phyloP scores from a whole-genome alignment of 805 yeast genomes.

The Cyberlindnera xishuangbannaensis region DNA sequence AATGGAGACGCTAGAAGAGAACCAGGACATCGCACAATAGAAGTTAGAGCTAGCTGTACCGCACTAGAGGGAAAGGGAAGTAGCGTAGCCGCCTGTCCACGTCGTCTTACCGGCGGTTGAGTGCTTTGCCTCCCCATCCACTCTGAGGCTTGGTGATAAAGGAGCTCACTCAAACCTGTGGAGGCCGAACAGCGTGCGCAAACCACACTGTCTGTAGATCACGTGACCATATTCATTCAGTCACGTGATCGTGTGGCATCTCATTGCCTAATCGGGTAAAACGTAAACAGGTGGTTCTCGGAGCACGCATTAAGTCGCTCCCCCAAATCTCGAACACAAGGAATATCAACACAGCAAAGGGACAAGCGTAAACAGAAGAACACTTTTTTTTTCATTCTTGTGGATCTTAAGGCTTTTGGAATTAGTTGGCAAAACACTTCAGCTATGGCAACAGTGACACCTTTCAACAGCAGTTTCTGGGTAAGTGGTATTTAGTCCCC shows the following conservation, averaged over 20 bases:
- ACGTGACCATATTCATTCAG: background rate
- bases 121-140: too few species aligned
- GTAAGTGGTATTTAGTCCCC: constrained; percentile 25
- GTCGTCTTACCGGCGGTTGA: too few species aligned
- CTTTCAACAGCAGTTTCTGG: constrained; percentile 46
- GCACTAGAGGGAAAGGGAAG: too few species aligned
- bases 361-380: too few species aligned
- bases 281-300: constrained; percentile 2
- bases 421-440: background rate
- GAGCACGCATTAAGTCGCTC: too few species aligned
- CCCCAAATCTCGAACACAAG: too few species aligned
- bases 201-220: too few species aligned
- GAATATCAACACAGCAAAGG: too few species aligned
- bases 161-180: too few species aligned
- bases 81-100: too few species aligned
- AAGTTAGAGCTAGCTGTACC: too few species aligned
- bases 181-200: constrained; percentile 3
- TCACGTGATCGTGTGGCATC: background rate
- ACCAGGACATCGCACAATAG: constrained; percentile 23
- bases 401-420: background rate
- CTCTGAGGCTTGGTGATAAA: too few species aligned
- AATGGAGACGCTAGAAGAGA: constrained; percentile 13
- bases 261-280: constrained; percentile 19
- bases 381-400: background rate
- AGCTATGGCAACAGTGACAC: constrained; percentile 11